Evolutionary conservation across 2,329 filamentous ascomycete genomes (phyloP).

Genomic region (Scorias spongiosa): DNA sequence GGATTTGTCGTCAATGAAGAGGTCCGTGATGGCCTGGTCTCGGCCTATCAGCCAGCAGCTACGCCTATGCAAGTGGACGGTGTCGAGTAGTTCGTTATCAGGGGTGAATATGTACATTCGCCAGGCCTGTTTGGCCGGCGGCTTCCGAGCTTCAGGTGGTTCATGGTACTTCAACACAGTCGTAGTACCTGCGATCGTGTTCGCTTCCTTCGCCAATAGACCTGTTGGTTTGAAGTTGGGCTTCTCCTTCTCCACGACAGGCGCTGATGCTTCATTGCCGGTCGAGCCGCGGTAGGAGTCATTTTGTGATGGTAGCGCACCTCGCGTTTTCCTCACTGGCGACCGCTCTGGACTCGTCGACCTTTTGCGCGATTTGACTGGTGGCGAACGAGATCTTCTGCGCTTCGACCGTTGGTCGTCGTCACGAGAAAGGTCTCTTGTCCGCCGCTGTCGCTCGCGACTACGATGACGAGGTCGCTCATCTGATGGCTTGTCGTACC

Average conservation of each 20-base stretch:
- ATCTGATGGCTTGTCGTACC: conserved; percentile 1
- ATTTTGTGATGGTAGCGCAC: conserved; percentile 31
- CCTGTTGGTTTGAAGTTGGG: conserved; percentile 76
- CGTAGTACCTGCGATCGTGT: conserved; percentile 59
- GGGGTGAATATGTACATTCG: conserved; percentile 81
- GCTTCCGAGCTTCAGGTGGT: conserved; percentile 80
- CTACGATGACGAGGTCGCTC: conserved; percentile 1
- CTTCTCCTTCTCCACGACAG: conserved; percentile 53
- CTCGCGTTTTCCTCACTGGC: conserved; percentile 26
- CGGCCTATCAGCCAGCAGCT: conserved; percentile 87
- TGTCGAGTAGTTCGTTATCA: conserved; percentile 59
- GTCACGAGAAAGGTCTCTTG: conserved; percentile 11
- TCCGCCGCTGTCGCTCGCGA: conserved; percentile 6
- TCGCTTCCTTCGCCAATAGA: conserved; percentile 73
- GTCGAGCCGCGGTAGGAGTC: conserved; percentile 25
- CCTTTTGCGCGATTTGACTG: conserved; percentile 20
- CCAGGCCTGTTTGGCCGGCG: conserved; percentile 64
- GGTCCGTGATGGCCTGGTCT: conserved; percentile 65
- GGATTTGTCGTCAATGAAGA: conserved; percentile 76
- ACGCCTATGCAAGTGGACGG: conserved; percentile 56
- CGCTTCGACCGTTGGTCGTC: conserved; percentile 9
- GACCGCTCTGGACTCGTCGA: conserved; percentile 21
- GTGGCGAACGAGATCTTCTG: conserved; percentile 14
- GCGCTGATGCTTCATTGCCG: conserved; percentile 11
- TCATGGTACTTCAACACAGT: conserved; percentile 93